These are phyloP conservation scores for Microdochium paspali DNA, from an alignment of 2,329 filamentous ascomycete genomes.

Conservation along the genomic window DNA sequence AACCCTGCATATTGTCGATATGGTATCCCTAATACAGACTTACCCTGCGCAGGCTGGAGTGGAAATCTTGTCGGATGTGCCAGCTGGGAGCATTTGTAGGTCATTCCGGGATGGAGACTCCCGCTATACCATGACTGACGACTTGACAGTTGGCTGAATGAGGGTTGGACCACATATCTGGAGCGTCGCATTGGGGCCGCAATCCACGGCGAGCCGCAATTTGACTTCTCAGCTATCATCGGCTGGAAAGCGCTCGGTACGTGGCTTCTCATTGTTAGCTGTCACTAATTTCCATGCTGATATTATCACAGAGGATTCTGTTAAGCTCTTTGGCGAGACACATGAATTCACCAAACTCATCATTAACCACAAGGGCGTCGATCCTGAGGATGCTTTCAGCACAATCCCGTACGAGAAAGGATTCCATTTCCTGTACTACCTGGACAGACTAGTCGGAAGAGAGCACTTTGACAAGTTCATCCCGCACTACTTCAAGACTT, in stretches of 20 bases:
- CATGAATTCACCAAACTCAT: slow-evolving; percentile 92
- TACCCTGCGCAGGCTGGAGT: slow-evolving; percentile 62
- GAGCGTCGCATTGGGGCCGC: slow-evolving; percentile 74
- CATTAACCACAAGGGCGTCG: slow-evolving; percentile 76
- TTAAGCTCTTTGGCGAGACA: slow-evolving; percentile 68
- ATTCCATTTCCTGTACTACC: slow-evolving; percentile 85
- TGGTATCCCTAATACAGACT: too few species aligned
- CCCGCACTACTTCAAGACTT: slow-evolving; percentile 84
- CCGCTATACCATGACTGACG: too few species aligned
- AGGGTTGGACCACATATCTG: slow-evolving; percentile 91
- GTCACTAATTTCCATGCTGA: too few species aligned
- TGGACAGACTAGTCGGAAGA: slow-evolving; percentile 77
- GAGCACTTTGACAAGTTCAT: slow-evolving; percentile 94
- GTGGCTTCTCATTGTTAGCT: too few species aligned
- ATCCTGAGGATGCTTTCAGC: slow-evolving; percentile 93
- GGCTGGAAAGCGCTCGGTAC: slow-evolving; percentile 79
- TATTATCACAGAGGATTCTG: slow-evolving; percentile 53
- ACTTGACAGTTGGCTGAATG: slow-evolving; percentile 49
- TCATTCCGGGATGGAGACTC: slow-evolving; percentile 5
- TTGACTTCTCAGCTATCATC: slow-evolving; percentile 91
- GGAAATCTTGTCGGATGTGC: slow-evolving; percentile 75
- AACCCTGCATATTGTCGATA: too few species aligned
- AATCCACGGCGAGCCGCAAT: slow-evolving; percentile 74
- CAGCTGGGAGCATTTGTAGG: slow-evolving; percentile 73
- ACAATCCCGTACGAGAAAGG: slow-evolving; percentile 93